Conservation (phyloP, 1,284 basidiomycete species). For the Cutaneotrichosporon sp. region DNA sequence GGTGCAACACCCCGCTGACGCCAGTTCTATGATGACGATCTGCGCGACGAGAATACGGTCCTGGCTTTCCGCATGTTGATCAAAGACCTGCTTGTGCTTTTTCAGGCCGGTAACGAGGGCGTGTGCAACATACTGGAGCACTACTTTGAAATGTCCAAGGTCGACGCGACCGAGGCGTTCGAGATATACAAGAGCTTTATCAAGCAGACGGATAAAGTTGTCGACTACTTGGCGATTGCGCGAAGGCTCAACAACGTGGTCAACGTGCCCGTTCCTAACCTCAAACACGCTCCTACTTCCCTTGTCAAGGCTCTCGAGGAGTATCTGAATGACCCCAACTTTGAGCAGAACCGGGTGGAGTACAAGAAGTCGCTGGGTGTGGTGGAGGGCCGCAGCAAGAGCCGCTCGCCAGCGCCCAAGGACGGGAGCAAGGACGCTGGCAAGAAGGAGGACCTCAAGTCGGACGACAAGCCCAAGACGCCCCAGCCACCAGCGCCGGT, state of each 20-base stretch:
- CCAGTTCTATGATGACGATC: constrained; percentile 83
- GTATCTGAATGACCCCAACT: constrained; percentile 91
- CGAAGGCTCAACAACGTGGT: constrained; percentile 86
- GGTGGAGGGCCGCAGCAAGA: constrained; percentile 53
- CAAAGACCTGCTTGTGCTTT: constrained; percentile 90
- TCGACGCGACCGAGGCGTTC: constrained; percentile 81
- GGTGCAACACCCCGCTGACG: constrained; percentile 37
- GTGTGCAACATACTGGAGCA: constrained; percentile 96
- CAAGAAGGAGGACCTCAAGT: constrained; percentile 16
- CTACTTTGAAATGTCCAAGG: constrained; percentile 97
- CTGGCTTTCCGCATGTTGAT: constrained; percentile 91
- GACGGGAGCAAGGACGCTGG: background rate
- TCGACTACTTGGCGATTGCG: constrained; percentile 89
- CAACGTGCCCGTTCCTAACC: constrained; percentile 87
- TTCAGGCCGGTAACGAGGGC: constrained; percentile 95
- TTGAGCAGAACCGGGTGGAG: constrained; percentile 87
- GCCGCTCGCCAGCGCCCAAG: constrained; percentile 3
- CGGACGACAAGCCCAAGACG: constrained; percentile 9
- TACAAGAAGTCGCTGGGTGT: constrained; percentile 82
- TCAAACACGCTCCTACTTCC: constrained; percentile 93
- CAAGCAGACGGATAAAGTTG: constrained; percentile 86
- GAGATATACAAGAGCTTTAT: constrained; percentile 91
- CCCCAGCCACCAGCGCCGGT: constrained; percentile 25
- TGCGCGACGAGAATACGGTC: constrained; percentile 85
- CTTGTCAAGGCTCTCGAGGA: constrained; percentile 90